Evolutionary conservation across 164 flowering plant genomes (phyloP), one percentile per base, ranked within the genome.

Genomic region (Vitis labrusca): DNA sequence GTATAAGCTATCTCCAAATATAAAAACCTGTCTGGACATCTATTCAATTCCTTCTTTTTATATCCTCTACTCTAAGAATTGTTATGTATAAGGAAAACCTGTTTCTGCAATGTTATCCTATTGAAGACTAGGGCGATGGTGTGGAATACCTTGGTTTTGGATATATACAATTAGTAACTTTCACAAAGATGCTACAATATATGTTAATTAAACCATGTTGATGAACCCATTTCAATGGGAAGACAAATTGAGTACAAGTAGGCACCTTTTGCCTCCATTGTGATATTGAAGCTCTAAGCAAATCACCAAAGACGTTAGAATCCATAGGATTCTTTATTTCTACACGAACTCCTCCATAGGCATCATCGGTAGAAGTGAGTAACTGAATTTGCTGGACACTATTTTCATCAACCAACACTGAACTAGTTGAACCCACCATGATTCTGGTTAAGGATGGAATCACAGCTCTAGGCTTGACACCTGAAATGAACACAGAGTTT

Each of bases 231-330:
- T 6, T 32, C 44, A 6, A 32, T 32, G 44, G 44, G 44, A 32
- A 32, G 44, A 32, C 6, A 32, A 32, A 32, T 32, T 32, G 12
- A 17, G 49, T 0, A 11, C 3, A n/a, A 54, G 30, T 61, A 23
- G 2, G 27, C 48, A 86, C 89, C 86, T 80, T 82, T 27, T 64
- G 69, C 69, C 61, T 81, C 89, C 89, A 84, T 10, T 67, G 63
- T 11, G 79, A 72, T 12, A 86, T 53, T 23, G 89, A 84, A 66
- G 74, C 76, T 68, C 70, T 23, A 23, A 23, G 27, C 62, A 53
- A 51, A 59, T 64, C 16, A 67, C 23, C 44, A 66, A 86, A 86
- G 10, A 48, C 64, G 14, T 30, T 6, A 17, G 85, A 30, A 30
- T 81, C 82, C 83, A 86, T 79, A n/a, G 77, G 78, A 47, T 81